Percentiles rank a stretch among this genome's conserved stretches.
Conservation (phyloP, 2,329 filamentous ascomycete genomes). For the Pseudodiploospora longispora region DNA sequence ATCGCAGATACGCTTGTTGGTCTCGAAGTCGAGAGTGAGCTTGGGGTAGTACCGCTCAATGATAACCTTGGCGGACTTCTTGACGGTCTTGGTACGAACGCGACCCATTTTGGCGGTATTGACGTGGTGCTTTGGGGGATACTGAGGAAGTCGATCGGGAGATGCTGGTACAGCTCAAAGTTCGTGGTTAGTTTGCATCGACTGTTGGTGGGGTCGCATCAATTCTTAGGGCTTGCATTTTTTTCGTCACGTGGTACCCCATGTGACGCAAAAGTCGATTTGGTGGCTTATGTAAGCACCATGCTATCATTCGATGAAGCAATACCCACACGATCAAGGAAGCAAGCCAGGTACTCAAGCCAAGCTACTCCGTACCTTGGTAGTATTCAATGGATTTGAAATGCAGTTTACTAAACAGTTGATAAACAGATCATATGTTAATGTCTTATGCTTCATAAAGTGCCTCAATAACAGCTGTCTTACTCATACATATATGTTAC, state of each 20-base stretch:
- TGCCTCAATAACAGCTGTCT: too few species aligned
- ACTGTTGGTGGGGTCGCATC: constrained; percentile 11
- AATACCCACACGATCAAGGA: too few species aligned
- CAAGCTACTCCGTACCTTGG: too few species aligned
- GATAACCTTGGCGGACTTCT: constrained; percentile 94
- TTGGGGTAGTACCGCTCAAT: constrained; percentile 98
- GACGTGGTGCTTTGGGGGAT: constrained; percentile 17
- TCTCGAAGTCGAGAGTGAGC: constrained; percentile 99
- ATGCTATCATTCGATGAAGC: too few species aligned
- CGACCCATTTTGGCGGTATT: constrained; percentile 59
- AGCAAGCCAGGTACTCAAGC: too few species aligned
- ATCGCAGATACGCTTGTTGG: constrained; percentile 99
- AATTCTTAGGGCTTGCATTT: constrained; percentile 21
- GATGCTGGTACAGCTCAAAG: constrained; percentile 14
- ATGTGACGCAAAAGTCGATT: constrained; percentile 15
- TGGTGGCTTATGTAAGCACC: too few species aligned
- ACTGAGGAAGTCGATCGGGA: constrained; percentile 20
- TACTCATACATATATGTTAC: too few species aligned
- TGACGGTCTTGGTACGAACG: constrained; percentile 63
- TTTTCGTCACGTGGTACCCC: constrained; percentile 12
- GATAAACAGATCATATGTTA: too few species aligned
- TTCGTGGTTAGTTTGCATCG: constrained; percentile 18
- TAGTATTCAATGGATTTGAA: too few species aligned
- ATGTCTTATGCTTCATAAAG: too few species aligned
- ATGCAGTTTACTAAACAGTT: too few species aligned